These are phyloP conservation scores for Apiospora saccharicola DNA, from an alignment of 2,329 filamentous ascomycete species.

Conservation along the genomic window DNA sequence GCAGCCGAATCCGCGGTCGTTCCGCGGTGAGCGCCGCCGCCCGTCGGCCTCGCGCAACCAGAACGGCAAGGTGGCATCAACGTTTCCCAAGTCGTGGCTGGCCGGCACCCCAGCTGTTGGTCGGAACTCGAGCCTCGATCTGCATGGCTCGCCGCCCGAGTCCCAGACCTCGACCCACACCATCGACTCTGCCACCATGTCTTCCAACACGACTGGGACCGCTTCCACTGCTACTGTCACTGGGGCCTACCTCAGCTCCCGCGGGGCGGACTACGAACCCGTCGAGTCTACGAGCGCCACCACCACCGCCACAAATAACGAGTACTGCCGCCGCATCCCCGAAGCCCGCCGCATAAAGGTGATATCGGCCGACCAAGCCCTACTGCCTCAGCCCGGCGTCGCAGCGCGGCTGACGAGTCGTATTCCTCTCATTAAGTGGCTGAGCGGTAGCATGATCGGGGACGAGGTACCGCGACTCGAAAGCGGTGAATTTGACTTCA, in stretches of 20 bases:
- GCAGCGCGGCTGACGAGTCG: constrained; percentile 69
- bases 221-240: constrained; percentile 56
- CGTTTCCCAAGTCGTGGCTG: constrained; percentile 44
- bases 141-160: constrained; percentile 50
- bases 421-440: constrained; percentile 76
- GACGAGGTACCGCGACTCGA: constrained; percentile 77
- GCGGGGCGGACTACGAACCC: constrained; percentile 24
- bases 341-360: constrained; percentile 70
- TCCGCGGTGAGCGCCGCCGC: constrained; percentile 22
- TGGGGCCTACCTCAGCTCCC: constrained; percentile 36
- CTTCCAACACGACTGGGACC: constrained; percentile 47
- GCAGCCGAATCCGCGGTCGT: constrained; percentile 26
- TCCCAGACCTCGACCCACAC: constrained; percentile 63
- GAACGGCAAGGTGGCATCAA: constrained; percentile 25
- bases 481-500: constrained; percentile 80
- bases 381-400: constrained; percentile 72
- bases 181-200: constrained; percentile 63
- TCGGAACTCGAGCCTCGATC: constrained; percentile 36
- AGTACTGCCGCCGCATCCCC: constrained; percentile 69
- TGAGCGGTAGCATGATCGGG: constrained; percentile 76
- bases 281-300: constrained; percentile 30
- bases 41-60: constrained; percentile 28
- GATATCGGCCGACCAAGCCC: constrained; percentile 73
- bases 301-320: constrained; percentile 45
- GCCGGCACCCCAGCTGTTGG: constrained; percentile 25